phyloP scores from a whole-genome alignment of 2,329 filamentous ascomycete species.

The Trichoderma sp. region DNA sequence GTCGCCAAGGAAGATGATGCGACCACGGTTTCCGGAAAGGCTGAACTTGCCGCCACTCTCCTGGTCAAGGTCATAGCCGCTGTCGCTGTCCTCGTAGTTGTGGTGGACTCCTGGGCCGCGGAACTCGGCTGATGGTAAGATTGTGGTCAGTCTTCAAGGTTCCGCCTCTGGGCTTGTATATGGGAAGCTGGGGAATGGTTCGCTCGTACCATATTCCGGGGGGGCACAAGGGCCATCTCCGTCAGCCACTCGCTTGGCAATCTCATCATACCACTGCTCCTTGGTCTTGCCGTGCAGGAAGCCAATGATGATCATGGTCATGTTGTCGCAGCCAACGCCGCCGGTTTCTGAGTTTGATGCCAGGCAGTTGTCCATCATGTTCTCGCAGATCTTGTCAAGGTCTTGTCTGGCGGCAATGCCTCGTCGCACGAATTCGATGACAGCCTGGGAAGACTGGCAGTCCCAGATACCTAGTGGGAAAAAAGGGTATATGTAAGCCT shows the following conservation, averaged over 20 bases:
- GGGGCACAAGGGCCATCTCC: slow-evolving; percentile 98
- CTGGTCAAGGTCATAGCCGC: slow-evolving; percentile 74
- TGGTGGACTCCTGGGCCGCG: slow-evolving; percentile 80
- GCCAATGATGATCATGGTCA: slow-evolving; percentile 94
- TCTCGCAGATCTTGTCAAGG: slow-evolving; percentile 93
- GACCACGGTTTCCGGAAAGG: slow-evolving; percentile 71
- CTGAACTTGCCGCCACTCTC: slow-evolving; percentile 67
- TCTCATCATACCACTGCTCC: slow-evolving; percentile 97
- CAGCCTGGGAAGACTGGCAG: slow-evolving; percentile 96
- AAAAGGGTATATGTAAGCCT: not conserved
- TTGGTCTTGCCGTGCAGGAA: slow-evolving; percentile 89
- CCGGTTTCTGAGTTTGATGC: slow-evolving; percentile 97
- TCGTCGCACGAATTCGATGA: slow-evolving; percentile 93
- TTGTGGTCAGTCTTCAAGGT: slow-evolving; percentile 30
- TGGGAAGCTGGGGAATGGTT: slow-evolving; percentile 41
- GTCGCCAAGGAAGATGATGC: slow-evolving; percentile 93
- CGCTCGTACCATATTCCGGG: slow-evolving; percentile 92
- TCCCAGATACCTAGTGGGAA: slow-evolving; percentile 96
- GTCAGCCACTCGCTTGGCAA: slow-evolving; percentile 89
- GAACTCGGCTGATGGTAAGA: slow-evolving; percentile 67
- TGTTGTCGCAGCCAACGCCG: slow-evolving; percentile 98
- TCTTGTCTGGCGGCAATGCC: slow-evolving; percentile 97
- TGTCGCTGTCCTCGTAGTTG: slow-evolving; percentile 78
- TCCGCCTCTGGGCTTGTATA: slow-evolving; percentile 25
- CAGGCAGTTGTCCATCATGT: slow-evolving; percentile 99